Conservation (phyloP, 2,329 filamentous ascomycete genomes). For the Ophiocordyceps camponoti-rufipedis region DNA sequence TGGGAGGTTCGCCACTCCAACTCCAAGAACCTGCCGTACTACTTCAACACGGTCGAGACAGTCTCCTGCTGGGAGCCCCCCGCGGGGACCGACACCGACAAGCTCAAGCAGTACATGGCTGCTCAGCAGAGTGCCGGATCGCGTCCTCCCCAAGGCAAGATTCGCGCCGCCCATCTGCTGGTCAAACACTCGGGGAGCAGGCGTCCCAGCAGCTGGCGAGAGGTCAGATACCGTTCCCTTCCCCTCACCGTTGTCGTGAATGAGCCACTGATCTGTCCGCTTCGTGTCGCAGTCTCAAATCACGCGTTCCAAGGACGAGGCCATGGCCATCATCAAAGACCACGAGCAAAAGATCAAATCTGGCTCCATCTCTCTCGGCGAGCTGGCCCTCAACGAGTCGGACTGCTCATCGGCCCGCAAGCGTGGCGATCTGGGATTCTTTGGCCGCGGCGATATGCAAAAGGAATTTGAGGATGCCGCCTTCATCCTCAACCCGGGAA, state of each 20-base stretch:
- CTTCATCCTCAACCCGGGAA: constrained; percentile 71
- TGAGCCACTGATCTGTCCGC: not conserved
- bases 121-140: constrained; percentile 52
- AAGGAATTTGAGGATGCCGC: constrained; percentile 95
- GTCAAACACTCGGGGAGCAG: constrained; percentile 86
- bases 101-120: constrained; percentile 88
- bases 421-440: constrained; percentile 86
- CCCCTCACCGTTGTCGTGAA: not conserved
- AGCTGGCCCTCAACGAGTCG: constrained; percentile 74
- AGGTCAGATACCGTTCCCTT: constrained; percentile 23
- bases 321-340: constrained; percentile 53
- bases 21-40: constrained; percentile 97
- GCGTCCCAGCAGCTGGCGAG: constrained; percentile 82
- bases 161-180: constrained; percentile 79
- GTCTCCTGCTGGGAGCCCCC: constrained; percentile 94
- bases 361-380: constrained; percentile 52
- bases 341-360: constrained; percentile 62
- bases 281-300: constrained; percentile 44
- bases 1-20: constrained; percentile 98
- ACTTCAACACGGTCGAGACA: constrained; percentile 79
- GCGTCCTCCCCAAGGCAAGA: constrained; percentile 50
- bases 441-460: constrained; percentile 91
- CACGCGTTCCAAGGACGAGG: constrained; percentile 75
- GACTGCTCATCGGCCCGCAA: constrained; percentile 94
- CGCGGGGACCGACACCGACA: constrained; percentile 70